Base-by-base conservation (phyloP, 2,329 filamentous ascomycete species). In the Exserohilum turcica region DNA sequence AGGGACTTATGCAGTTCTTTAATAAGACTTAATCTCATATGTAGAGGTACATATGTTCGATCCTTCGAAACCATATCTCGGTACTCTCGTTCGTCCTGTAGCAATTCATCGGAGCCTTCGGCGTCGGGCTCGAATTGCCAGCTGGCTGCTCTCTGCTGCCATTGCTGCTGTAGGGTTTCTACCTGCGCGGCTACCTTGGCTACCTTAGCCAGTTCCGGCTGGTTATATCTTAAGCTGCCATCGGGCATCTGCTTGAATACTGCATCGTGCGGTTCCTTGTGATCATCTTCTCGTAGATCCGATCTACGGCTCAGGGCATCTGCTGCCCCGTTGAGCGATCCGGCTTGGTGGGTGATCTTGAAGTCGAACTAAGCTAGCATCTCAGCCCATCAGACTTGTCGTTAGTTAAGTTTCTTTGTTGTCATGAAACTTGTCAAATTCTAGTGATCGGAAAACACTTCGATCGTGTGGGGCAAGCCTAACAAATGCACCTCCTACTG, bases 401-500 rank as follows among this genome's bases (percentile, higher is more conserved):
- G 29, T 28, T 31, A 37, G 19, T 46, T 46, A 46, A 46, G 33
- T 28, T 37, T 36, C 32, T 46, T 46, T 42, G 2, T 50, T 32
- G 15, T 44, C 29, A 45, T 54, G 36, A 45, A 48, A 24, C 19
- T 48, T 52, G 24, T 21, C 48, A 56, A 35, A 35, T 40, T 43
- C 19, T 49, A 61, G 33, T 50, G 66, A 66, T 46, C 28, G 21
- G 48, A 47, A 48, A 65, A 57, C 21, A 27, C 19, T 19, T 39
- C 27, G 7, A 24, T 24, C 7, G 7, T 24, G 7, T 24, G 7
- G 21, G 21, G 21, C 7, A 24, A 24, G 21, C 21, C 21, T 24
- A 24, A 24, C 7, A 24, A 24, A 7, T 24, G 7, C 21, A 24
- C 21, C 21, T 24, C 7, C 21, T 24, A 24, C 21, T 24, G 7